These are phyloP conservation scores for Lathyrus aphaca DNA, from an alignment of 306 rosid genomes.

Conservation along the genomic window DNA sequence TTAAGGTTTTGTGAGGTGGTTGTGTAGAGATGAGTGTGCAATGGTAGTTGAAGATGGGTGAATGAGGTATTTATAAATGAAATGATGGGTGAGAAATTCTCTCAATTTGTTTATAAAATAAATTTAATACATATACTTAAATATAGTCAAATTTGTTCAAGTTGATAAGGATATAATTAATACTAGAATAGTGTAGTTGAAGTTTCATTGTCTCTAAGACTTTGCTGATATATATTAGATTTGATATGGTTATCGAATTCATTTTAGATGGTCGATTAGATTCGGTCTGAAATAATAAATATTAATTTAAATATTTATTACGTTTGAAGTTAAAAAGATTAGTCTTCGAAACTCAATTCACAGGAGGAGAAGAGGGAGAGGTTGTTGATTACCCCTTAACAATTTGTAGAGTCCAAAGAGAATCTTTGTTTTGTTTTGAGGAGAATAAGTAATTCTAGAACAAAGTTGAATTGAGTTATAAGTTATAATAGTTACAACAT, in stretches of 20 bases:
- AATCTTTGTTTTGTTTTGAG: constrained; percentile 62
- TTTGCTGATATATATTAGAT: background rate
- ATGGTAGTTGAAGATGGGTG: constrained; percentile 20
- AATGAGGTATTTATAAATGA: constrained; percentile 33
- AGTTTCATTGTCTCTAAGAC: background rate
- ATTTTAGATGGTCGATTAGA: background rate
- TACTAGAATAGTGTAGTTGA: background rate
- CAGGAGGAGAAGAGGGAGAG: constrained; percentile 37
- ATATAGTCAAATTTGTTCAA: background rate
- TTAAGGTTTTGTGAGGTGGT: constrained; percentile 14
- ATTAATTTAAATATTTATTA: too few species aligned
- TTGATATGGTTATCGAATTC: background rate
- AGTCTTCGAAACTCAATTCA: background rate
- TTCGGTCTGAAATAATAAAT: background rate
- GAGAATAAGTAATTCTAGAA: constrained; percentile 35
- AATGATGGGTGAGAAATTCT: constrained; percentile 3
- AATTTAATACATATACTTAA: background rate
- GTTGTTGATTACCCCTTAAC: constrained; percentile 26
- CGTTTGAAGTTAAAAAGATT: background rate
- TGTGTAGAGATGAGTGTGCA: constrained; percentile 26
- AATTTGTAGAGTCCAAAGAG: constrained; percentile 46
- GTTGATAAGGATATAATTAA: constrained; percentile 2
- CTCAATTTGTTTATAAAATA: background rate
- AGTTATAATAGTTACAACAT: background rate
- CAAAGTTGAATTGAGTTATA: background rate